Percentiles rank a stretch among this genome's conserved stretches.
phyloP scores from a whole-genome alignment of 306 rosid genomes.

The Fragaria ananassa region DNA sequence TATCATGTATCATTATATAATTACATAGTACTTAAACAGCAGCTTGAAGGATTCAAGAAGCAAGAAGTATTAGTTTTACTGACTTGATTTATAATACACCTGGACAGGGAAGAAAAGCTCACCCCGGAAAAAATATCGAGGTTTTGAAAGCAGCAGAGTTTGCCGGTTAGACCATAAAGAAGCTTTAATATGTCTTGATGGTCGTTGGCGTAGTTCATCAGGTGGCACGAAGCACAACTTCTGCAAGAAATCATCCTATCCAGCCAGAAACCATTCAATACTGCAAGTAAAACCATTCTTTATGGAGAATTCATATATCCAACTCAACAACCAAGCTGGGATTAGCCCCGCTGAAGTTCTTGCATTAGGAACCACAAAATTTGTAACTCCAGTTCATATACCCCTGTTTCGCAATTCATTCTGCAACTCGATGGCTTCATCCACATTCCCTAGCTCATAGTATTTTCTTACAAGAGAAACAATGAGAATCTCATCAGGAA shows the following conservation, averaged over 20 bases:
- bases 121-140: constrained; percentile 19
- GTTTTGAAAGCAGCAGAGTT: constrained; percentile 20
- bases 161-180: constrained; percentile 25
- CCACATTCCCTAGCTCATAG: constrained; percentile 56
- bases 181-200: constrained; percentile 16
- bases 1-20: background rate
- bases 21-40: background rate
- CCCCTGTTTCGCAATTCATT: constrained; percentile 60
- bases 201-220: background rate
- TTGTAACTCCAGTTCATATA: constrained; percentile 37
- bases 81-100: background rate
- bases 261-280: constrained; percentile 4
- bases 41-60: background rate
- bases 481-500: constrained; percentile 77
- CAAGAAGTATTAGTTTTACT: background rate
- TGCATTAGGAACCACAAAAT: constrained; percentile 34
- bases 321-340: constrained; percentile 14
- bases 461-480: constrained; percentile 54
- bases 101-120: constrained; percentile 12
- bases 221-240: background rate
- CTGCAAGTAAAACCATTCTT: background rate
- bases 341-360: constrained; percentile 38
- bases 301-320: background rate
- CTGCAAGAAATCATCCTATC: background rate
- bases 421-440: constrained; percentile 65